Conservation (phyloP, 169 alveolate genomes). For the Eimeria sp. region DNA sequence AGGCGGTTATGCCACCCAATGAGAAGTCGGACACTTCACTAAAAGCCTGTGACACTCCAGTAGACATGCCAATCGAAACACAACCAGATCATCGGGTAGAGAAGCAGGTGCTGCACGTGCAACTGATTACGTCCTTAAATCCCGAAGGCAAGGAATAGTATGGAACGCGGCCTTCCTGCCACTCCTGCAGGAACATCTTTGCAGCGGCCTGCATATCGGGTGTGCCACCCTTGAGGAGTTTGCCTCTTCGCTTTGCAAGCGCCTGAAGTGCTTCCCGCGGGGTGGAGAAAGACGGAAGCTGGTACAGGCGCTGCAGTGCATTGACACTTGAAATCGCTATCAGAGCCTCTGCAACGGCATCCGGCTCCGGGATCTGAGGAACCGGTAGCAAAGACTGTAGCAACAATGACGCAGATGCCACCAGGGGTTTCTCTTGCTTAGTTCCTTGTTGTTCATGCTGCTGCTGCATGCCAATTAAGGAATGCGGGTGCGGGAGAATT, state of each 20-base stretch:
- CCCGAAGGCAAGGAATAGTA: conserved; percentile 94
- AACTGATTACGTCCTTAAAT: neutral
- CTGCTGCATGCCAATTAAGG: conserved; percentile 11
- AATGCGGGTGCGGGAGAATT: conserved; percentile 20
- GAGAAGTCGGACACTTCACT: neutral
- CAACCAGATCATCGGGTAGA: neutral
- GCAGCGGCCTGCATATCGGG: conserved; percentile 95
- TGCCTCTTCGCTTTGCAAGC: conserved; percentile 90
- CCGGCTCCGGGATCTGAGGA: conserved; percentile 94
- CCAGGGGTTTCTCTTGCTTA: conserved; percentile 88
- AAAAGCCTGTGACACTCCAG: neutral
- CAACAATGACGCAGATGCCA: conserved; percentile 91
- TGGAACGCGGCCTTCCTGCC: conserved; percentile 93
- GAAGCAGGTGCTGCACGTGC: neutral
- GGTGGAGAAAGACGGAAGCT: conserved; percentile 87
- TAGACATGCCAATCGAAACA: neutral
- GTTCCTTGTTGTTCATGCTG: conserved; percentile 81
- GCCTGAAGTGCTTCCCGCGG: conserved; percentile 87
- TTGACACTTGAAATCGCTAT: conserved; percentile 83
- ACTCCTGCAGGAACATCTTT: conserved; percentile 93
- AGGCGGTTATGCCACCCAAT: neutral
- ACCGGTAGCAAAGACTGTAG: conserved; percentile 89
- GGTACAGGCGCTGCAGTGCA: conserved; percentile 89
- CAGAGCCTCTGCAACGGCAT: conserved; percentile 92
- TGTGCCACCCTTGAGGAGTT: conserved; percentile 92